phyloP scores from a whole-genome alignment of 345 rosid species.

The Eucalyptus erythrocorys region DNA sequence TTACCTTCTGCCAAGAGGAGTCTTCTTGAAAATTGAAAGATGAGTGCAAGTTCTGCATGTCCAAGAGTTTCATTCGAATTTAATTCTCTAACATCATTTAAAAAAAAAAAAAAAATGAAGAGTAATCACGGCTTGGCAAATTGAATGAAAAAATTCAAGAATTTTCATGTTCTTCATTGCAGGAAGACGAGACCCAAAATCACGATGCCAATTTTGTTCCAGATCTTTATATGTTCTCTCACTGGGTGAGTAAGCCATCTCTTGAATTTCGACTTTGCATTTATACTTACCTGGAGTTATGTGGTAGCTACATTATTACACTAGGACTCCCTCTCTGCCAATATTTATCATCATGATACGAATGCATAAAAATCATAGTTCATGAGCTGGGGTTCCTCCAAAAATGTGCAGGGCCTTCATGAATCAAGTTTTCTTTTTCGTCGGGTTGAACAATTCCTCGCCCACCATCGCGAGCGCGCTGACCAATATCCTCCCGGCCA shows the following conservation, averaged over 20 bases:
- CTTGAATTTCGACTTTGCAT: not conserved
- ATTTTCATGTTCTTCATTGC: not conserved
- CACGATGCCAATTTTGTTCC: slow-evolving; percentile 34
- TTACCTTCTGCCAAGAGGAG: not conserved
- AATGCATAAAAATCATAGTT: not conserved
- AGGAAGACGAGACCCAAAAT: slow-evolving; percentile 83
- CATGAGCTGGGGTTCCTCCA: not conserved
- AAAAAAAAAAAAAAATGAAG: not conserved
- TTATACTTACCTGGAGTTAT: not conserved
- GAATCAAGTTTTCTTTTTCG: slow-evolving; percentile 72
- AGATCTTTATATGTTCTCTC: slow-evolving; percentile 65
- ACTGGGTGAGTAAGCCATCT: slow-evolving; percentile 46
- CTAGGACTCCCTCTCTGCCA: not conserved
- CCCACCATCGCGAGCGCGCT: slow-evolving; percentile 81
- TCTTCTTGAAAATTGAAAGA: not conserved
- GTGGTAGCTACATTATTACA: not conserved
- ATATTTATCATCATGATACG: not conserved
- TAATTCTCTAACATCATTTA: not conserved
- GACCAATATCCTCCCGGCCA: slow-evolving; percentile 69
- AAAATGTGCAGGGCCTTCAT: slow-evolving; percentile 43
- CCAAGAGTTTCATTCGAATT: not conserved
- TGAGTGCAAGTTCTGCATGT: not conserved
- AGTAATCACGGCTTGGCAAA: not conserved
- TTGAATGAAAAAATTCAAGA: not conserved
- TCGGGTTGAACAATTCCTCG: slow-evolving; percentile 64